A percentile compares a stretch with the other conserved stretches of the same genome.
Evolutionary conservation across 352 stramenopile species (phyloP).

Genomic region (Pythium sukuiense): DNA sequence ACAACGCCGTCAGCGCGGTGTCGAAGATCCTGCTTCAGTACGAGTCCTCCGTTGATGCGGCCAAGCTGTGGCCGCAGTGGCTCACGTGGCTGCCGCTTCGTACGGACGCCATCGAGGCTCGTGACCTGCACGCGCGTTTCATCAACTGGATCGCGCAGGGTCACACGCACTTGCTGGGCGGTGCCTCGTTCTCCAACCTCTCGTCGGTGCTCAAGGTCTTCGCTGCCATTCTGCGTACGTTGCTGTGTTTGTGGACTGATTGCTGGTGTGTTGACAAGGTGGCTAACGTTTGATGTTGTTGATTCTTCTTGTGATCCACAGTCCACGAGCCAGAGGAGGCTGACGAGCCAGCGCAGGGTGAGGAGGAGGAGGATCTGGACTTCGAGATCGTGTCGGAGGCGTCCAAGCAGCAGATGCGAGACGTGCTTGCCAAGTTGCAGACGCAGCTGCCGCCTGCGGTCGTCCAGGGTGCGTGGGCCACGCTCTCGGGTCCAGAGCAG

Average conservation of each 20-base stretch:
- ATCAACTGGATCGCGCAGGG: conserved; percentile 59
- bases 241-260: conserved; percentile 17
- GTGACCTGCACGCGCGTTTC: conserved; percentile 72
- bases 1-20: conserved; percentile 85
- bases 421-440: conserved; percentile 67
- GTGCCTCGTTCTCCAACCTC: conserved; percentile 64
- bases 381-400: conserved; percentile 69
- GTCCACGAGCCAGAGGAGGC: conserved; percentile 62
- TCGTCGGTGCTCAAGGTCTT: conserved; percentile 74
- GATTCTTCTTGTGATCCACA: conserved; percentile 28
- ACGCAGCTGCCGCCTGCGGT: conserved; percentile 55
- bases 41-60: conserved; percentile 56
- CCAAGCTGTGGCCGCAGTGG: conserved; percentile 71
- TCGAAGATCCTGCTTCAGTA: conserved; percentile 70
- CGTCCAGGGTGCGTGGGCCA: conserved; percentile 68
- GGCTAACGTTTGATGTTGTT: background rate
- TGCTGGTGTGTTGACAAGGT: background rate
- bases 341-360: conserved; percentile 39
- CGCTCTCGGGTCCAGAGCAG: conserved; percentile 71
- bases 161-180: conserved; percentile 61
- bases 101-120: conserved; percentile 78
- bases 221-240: conserved; percentile 70
- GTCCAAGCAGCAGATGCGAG: conserved; percentile 53
- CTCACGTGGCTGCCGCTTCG: conserved; percentile 80
- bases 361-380: conserved; percentile 62